phyloP scores from a whole-genome alignment of 768 basidiomycete species.

The Psilocybe azurescens region DNA sequence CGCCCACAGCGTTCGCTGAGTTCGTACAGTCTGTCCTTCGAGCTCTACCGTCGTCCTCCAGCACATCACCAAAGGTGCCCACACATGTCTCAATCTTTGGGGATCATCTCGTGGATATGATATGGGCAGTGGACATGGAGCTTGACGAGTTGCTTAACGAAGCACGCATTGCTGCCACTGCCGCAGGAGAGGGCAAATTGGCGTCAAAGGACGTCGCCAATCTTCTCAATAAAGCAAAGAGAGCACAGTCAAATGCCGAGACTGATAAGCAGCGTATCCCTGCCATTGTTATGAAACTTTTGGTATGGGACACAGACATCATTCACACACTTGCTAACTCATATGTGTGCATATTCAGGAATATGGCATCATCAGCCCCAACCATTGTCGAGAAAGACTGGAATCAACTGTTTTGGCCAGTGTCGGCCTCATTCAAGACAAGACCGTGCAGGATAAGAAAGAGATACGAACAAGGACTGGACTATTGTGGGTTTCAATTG shows the following conservation, averaged over 20 bases:
- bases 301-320: conserved; percentile 47
- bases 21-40: conserved; percentile 69
- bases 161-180: conserved; percentile 47
- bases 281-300: conserved; percentile 60
- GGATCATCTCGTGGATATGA: conserved; percentile 76
- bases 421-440: conserved; percentile 74
- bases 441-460: conserved; percentile 71
- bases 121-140: conserved; percentile 82
- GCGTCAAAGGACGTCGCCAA: conserved; percentile 24
- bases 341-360: conserved; percentile 45
- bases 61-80: conserved; percentile 53
- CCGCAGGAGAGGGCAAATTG: conserved; percentile 37
- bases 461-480: conserved; percentile 82
- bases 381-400: conserved; percentile 75
- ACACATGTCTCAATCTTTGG: conserved; percentile 56
- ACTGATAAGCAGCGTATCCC: conserved; percentile 67
- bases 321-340: conserved; percentile 3
- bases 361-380: conserved; percentile 57
- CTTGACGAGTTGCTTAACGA: conserved; percentile 74
- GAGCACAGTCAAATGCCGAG: conserved; percentile 58
- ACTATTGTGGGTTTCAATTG: conserved; percentile 65
- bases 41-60: conserved; percentile 73
- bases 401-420: conserved; percentile 67
- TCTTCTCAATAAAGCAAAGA: conserved; percentile 42
- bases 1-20: conserved; percentile 55